Evolutionary conservation across 306 rosid genomes (phyloP).

Genomic region (Trifolium pratense): DNA sequence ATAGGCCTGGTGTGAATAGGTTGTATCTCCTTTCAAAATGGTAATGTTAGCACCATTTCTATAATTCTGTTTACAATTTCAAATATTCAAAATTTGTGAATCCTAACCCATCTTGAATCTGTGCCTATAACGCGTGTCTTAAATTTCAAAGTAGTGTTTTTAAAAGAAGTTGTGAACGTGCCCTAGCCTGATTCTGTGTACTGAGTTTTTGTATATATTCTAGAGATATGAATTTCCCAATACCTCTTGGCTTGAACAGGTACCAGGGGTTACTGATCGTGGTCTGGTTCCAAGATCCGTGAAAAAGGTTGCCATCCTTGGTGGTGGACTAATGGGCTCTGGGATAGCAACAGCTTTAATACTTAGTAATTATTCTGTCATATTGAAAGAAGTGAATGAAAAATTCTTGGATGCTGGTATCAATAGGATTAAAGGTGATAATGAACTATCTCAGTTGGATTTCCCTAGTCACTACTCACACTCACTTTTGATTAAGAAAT

Average conservation of each 20-base stretch:
- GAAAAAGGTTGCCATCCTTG: conserved; percentile 85
- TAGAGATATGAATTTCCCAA: conserved; percentile 17
- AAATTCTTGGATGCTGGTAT: conserved; percentile 90
- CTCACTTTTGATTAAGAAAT: conserved; percentile 23
- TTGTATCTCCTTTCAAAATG: conserved; percentile 29
- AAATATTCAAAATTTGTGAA: conserved; percentile 19
- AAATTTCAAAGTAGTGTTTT: conserved; percentile 30
- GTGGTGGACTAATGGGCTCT: conserved; percentile 99
- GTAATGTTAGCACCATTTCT: not conserved
- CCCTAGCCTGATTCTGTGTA: conserved; percentile 27
- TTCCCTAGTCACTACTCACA: conserved; percentile 15
- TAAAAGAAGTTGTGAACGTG: conserved; percentile 3
- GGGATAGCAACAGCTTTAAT: conserved; percentile 91
- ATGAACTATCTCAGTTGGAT: conserved; percentile 34
- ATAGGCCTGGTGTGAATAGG: conserved; percentile 14
- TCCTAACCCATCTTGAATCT: conserved; percentile 17
- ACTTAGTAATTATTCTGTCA: conserved; percentile 75
- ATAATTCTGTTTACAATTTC: conserved; percentile 7
- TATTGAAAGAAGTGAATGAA: conserved; percentile 87
- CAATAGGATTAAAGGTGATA: conserved; percentile 83
- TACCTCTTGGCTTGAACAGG: conserved; percentile 55
- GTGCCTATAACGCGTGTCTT: not conserved
- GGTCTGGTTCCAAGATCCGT: conserved; percentile 81
- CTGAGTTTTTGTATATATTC: not conserved
- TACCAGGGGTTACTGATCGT: conserved; percentile 86